Percentiles rank a stretch among this genome's conserved stretches.
phyloP scores from a whole-genome alignment of 768 basidiomycete genomes.

The Tephrocybe rancida region DNA sequence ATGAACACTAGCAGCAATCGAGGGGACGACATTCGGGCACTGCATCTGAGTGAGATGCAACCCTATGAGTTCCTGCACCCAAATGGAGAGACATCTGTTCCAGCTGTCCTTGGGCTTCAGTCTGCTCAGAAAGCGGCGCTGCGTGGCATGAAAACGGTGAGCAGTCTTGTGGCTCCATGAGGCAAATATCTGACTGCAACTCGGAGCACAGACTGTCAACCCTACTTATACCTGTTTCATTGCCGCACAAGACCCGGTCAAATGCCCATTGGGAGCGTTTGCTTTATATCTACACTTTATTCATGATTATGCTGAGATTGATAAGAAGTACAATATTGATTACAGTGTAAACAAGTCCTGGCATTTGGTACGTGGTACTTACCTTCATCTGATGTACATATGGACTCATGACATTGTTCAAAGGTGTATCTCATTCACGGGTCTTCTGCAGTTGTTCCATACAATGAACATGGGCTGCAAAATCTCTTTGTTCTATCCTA shows the following conservation, averaged over 20 bases:
- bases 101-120: slow-evolving; percentile 26
- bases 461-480: slow-evolving; percentile 22
- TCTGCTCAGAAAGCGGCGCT: slow-evolving; percentile 26
- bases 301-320: slow-evolving; percentile 23
- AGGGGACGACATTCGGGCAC: slow-evolving; percentile 30
- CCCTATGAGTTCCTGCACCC: slow-evolving; percentile 26
- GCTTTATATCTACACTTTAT: slow-evolving; percentile 28
- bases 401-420: background rate
- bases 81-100: slow-evolving; percentile 18
- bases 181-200: background rate
- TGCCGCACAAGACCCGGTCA: slow-evolving; percentile 23
- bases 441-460: slow-evolving; percentile 16
- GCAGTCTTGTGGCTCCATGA: background rate
- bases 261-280: slow-evolving; percentile 29
- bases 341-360: slow-evolving; percentile 28
- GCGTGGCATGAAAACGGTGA: slow-evolving; percentile 26
- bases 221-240: slow-evolving; percentile 30
- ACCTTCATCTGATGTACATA: background rate
- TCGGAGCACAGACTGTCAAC: slow-evolving; percentile 24
- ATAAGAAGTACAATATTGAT: slow-evolving; percentile 20
- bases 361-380: slow-evolving; percentile 20
- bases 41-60: slow-evolving; percentile 27
- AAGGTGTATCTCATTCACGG: slow-evolving; percentile 25
- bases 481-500: slow-evolving; percentile 21
- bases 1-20: slow-evolving; percentile 31